These are phyloP conservation scores for Cercospora berteroae DNA, from an alignment of 2,329 filamentous ascomycete genomes.

Conservation along the genomic window DNA sequence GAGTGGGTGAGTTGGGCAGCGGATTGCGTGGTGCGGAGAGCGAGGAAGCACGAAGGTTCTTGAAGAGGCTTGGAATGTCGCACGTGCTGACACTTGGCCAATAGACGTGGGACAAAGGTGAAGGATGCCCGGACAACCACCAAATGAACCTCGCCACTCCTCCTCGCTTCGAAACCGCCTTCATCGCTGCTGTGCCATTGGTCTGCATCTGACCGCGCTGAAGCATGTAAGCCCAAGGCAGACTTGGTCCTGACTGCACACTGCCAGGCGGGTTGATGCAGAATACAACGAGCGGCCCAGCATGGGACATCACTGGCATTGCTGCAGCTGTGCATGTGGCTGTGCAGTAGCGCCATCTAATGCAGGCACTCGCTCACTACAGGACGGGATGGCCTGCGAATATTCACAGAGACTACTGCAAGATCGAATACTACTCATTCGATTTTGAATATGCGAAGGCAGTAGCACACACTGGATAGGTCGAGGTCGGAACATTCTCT, in stretches of 20 bases:
- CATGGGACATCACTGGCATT: not conserved
- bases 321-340: not conserved
- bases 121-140: slow-evolving; percentile 3
- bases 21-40: not conserved
- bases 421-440: not conserved
- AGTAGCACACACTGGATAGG: too few relatives aligned
- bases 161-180: not conserved
- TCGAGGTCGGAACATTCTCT: not conserved
- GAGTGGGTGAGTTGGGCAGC: not conserved
- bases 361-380: not conserved
- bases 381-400: not conserved
- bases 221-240: not conserved
- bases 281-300: not conserved
- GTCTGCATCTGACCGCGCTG: not conserved
- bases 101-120: not conserved
- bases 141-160: slow-evolving; percentile 4
- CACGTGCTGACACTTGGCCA: slow-evolving; percentile 13
- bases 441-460: not conserved
- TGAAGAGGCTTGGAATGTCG: not conserved
- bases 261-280: not conserved
- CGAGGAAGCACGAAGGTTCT: slow-evolving; percentile 10
- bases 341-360: not conserved
- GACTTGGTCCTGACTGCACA: not conserved
- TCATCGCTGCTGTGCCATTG: not conserved
- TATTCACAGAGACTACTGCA: not conserved